Evolutionary conservation across 2,329 filamentous ascomycete genomes (phyloP).

Genomic region (Madurella fahalii): DNA sequence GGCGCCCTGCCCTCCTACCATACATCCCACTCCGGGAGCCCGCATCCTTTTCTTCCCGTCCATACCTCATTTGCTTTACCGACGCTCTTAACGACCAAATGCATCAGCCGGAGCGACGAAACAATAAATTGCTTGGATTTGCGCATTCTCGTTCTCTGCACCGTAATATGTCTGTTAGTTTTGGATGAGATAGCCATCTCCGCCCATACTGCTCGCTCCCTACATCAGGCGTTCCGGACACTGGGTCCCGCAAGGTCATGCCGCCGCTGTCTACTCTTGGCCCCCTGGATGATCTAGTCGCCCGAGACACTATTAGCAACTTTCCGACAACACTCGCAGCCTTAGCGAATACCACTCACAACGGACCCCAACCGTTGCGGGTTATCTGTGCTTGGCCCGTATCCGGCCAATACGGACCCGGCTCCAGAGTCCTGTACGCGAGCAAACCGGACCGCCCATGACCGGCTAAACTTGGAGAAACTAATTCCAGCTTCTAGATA

Average conservation of each 20-base stretch:
- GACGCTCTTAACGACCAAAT: background rate
- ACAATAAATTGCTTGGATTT: background rate
- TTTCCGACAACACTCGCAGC: background rate
- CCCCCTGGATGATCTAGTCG: background rate
- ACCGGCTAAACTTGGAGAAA: background rate
- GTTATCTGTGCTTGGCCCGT: slow-evolving; percentile 56
- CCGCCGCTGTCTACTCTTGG: background rate
- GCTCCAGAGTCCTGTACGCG: slow-evolving; percentile 48
- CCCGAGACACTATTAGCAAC: slow-evolving; percentile 2
- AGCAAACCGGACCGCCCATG: background rate
- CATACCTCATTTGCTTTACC: slow-evolving; percentile 6
- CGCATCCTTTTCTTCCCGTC: background rate
- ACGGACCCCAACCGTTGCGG: slow-evolving; percentile 27
- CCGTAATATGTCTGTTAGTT: background rate
- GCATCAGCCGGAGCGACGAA: background rate
- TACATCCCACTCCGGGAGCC: slow-evolving; percentile 3
- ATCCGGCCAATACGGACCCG: slow-evolving; percentile 54
- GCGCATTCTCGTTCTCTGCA: background rate
- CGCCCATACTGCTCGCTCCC: background rate
- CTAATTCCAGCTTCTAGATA: slow-evolving; percentile 40
- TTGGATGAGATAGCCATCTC: background rate
- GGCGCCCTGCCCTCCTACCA: background rate
- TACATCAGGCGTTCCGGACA: background rate
- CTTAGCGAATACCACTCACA: background rate
- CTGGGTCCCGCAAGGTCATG: background rate